phyloP scores from a whole-genome alignment of 345 rosid genomes.

The Linum lewisii region DNA sequence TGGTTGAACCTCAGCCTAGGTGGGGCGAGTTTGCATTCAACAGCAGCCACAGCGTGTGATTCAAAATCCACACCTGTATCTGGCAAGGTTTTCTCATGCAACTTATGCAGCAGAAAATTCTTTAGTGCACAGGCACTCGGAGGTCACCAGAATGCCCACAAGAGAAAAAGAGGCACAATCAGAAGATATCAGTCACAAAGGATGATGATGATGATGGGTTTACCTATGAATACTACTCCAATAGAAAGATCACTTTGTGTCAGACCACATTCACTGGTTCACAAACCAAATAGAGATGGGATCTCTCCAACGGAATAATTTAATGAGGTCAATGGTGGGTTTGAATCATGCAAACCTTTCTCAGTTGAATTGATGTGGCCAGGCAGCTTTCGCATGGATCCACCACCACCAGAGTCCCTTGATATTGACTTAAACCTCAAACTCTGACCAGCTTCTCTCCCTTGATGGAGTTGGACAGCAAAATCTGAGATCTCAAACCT shows the following conservation, averaged over 20 bases:
- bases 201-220: conserved; percentile 41
- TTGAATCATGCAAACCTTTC: conserved; percentile 31
- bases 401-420: conserved; percentile 25
- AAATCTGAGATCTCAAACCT: conserved; percentile 4
- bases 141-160: conserved; percentile 83
- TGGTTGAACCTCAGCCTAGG: conserved; percentile 66
- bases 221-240: conserved; percentile 20
- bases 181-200: conserved; percentile 53
- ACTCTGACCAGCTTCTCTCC: conserved; percentile 27
- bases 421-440: conserved; percentile 54
- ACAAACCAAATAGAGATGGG: conserved; percentile 37
- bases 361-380: conserved; percentile 50
- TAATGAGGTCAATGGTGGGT: conserved; percentile 25
- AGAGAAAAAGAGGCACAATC: conserved; percentile 62
- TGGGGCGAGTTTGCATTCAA: conserved; percentile 25
- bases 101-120: conserved; percentile 70
- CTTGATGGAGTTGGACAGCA: conserved; percentile 19
- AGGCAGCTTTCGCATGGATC: conserved; percentile 60
- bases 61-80: conserved; percentile 25
- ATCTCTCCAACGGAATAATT: conserved; percentile 28
- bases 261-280: conserved; percentile 45
- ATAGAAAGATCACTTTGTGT: conserved; percentile 47
- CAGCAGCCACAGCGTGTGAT: conserved; percentile 32
- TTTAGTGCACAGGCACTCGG: conserved; percentile 71
- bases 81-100: conserved; percentile 50